These are phyloP conservation scores for Metarhizium rileyi DNA, from an alignment of 2,329 filamentous ascomycete species.

Conservation along the genomic window DNA sequence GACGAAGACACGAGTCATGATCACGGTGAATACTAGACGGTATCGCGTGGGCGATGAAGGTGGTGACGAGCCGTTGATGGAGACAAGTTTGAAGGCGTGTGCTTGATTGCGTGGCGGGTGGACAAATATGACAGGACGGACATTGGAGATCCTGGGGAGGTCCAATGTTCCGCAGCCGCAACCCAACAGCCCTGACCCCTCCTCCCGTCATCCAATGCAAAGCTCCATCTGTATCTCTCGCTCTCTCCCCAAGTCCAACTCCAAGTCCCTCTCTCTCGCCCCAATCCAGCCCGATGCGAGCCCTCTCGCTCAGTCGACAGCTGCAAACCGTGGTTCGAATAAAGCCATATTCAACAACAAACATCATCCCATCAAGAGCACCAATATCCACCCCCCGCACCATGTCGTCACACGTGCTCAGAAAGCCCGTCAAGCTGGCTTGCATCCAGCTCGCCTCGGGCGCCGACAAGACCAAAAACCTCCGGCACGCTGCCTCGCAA, in stretches of 20 bases:
- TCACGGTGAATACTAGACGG: constrained; percentile 2
- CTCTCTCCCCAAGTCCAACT: background rate
- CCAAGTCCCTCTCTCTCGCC: background rate
- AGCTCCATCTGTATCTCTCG: no score
- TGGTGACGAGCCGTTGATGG: background rate
- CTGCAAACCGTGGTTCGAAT: constrained; percentile 3
- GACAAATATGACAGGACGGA: no score
- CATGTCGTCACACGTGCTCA: constrained; percentile 44
- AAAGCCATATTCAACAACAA: constrained; percentile 8
- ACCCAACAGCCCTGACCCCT: no score
- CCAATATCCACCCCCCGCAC: constrained; percentile 18
- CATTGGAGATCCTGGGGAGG: background rate
- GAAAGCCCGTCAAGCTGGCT: constrained; percentile 68
- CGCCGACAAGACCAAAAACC: constrained; percentile 76
- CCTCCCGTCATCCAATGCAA: no score
- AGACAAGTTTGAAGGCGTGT: background rate
- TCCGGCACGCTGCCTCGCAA: constrained; percentile 68
- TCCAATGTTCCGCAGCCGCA: background rate
- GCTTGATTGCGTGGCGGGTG: background rate
- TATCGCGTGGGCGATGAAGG: background rate
- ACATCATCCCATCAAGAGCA: background rate
- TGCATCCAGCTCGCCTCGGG: constrained; percentile 75
- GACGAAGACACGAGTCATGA: constrained; percentile 34
- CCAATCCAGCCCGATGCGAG: constrained; percentile 2
- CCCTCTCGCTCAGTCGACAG: background rate